These are phyloP conservation scores for Plantago elongata DNA, from an alignment of 257 asterid species.

Conservation along the genomic window DNA sequence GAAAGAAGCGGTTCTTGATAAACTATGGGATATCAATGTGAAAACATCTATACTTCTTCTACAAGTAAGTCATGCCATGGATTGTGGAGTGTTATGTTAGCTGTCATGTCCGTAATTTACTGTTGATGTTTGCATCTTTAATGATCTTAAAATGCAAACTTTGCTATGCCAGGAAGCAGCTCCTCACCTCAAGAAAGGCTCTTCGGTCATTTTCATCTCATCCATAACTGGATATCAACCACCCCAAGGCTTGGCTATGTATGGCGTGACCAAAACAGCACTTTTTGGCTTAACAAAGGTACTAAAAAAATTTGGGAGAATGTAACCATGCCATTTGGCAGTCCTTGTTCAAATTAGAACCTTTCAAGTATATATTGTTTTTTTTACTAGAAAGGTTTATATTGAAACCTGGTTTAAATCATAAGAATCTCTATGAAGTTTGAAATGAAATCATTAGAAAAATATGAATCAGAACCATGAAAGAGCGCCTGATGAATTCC, in stretches of 20 bases:
- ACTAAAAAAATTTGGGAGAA: not conserved
- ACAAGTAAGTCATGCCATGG: conserved; percentile 48
- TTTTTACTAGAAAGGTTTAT: not conserved
- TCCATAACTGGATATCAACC: conserved; percentile 67
- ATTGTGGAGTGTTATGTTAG: not conserved
- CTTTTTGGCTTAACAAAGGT: conserved; percentile 94
- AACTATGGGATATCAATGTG: conserved; percentile 89
- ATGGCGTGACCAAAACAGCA: conserved; percentile 91
- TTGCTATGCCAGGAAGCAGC: conserved; percentile 53
- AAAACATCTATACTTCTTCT: conserved; percentile 68
- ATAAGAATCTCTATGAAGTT: no score
- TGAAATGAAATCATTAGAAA: no score
- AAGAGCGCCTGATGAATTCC: no score
- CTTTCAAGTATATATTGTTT: not conserved
- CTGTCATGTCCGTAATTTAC: not conserved
- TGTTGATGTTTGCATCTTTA: conserved; percentile 1
- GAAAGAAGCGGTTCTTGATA: conserved; percentile 78
- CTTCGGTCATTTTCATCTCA: conserved; percentile 70
- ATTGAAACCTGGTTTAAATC: not conserved
- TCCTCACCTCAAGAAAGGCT: conserved; percentile 70
- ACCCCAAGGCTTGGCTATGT: conserved; percentile 63
- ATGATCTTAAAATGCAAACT: conserved; percentile 2
- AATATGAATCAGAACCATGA: no score
- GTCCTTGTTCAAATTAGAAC: not conserved
- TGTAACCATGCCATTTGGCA: not conserved